Base-by-base conservation (phyloP, 2,329 filamentous ascomycete genomes). In the Phoma herbarum region DNA sequence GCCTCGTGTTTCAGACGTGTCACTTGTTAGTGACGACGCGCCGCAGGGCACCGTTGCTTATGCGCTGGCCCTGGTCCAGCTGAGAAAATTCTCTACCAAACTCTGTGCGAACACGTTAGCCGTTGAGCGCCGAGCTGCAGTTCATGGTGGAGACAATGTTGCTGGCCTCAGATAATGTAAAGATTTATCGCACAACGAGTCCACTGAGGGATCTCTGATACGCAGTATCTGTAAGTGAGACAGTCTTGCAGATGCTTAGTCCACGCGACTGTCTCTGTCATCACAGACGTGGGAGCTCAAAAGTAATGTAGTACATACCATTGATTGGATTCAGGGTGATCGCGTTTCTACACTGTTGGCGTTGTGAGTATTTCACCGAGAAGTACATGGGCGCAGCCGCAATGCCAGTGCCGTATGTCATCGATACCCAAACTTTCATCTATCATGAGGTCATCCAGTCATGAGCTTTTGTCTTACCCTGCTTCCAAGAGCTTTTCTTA, bases 181-280 rank as follows among this genome's bases (percentile, higher is more conserved):
- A 39, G 8, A 41, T 8, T 14, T 12, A 16, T 60, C 58, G 58
- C 58, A 60, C 58, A 60, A 18, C 37, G 53, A 60, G 53, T 52
- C 58, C 59, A 50, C 59, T 39, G 14, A 42, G 50, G 63, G 65
- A 63, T 68, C 61, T 66, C 62, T 67, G 50, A 37, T 64, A 60
- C 63, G 59, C 57, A 68, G 65, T 68, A 68, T 68, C 65, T 63
- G 65, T 50, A 53, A 52, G 48, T 33, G 52, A 60, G 47, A 20
- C 46, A 54, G 50, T 23, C 46, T 46, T 46, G 50, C 12, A 31
- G 45, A 35, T 28, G 20, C 6, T 18, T 28, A 45, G 18, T 45
- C 50, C 25, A n/a, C 57, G n/a, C 46, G 28, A 46, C 52, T 48
- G 47, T 33, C 53, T 53, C 53, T 20, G 58, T 57, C 58, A 57